Percentiles rank a stretch among this genome's conserved stretches.
phyloP scores from a whole-genome alignment of 495 filamentous ascomycete genomes.

The Xylaria longipes region DNA sequence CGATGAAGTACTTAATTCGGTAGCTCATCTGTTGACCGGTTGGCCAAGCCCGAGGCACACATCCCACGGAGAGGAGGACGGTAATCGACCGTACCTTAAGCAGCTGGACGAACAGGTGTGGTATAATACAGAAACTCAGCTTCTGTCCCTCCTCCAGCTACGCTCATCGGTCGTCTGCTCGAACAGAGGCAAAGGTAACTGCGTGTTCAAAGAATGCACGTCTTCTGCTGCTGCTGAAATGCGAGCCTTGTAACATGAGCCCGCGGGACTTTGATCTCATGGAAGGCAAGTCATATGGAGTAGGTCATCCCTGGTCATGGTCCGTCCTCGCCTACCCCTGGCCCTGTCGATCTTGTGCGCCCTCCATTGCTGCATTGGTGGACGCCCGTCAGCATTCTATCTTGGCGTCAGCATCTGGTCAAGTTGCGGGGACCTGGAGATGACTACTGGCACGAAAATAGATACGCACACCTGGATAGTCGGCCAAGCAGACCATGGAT shows the following conservation, averaged over 20 bases:
- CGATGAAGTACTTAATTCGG: background rate
- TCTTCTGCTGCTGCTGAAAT: background rate
- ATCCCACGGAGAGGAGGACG: background rate
- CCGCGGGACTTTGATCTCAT: background rate
- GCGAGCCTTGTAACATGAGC: background rate
- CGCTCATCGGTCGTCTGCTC: background rate
- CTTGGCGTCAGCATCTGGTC: conserved; percentile 23
- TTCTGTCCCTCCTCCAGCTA: background rate
- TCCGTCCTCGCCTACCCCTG: conserved; percentile 9
- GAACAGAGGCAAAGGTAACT: background rate
- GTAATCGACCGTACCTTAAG: background rate
- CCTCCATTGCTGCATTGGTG: conserved; percentile 19
- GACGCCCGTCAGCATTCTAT: conserved; percentile 21
- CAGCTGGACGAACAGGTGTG: background rate
- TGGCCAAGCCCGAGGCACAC: background rate
- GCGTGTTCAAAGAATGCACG: background rate
- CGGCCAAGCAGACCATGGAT: background rate
- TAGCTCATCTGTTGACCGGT: no score
- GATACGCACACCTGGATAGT: conserved; percentile 7
- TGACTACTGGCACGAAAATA: conserved; percentile 28
- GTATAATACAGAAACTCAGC: background rate
- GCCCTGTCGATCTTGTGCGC: conserved; percentile 13
- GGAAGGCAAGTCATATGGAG: background rate
- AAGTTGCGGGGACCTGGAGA: conserved; percentile 20
- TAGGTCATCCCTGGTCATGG: background rate